These are phyloP conservation scores for Exophiala bonariae DNA, from an alignment of 2,329 filamentous ascomycete genomes.

Conservation along the genomic window DNA sequence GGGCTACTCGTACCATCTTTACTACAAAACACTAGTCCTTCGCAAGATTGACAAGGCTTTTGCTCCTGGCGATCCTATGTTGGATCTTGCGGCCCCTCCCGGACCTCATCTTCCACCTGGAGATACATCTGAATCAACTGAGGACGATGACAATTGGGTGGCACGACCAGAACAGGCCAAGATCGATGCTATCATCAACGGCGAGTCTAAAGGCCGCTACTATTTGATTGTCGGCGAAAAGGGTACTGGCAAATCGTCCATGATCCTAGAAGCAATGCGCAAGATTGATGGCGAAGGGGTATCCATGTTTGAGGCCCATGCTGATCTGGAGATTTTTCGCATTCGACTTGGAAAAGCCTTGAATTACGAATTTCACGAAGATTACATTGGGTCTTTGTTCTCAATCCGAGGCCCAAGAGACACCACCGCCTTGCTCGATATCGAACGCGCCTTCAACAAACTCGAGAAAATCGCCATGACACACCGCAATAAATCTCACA, in stretches of 20 bases:
- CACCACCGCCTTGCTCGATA: conserved; percentile 87
- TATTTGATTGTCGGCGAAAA: conserved; percentile 92
- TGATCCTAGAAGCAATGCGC: conserved; percentile 94
- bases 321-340: conserved; percentile 91
- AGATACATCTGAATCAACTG: conserved; percentile 25
- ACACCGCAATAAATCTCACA: conserved; percentile 48
- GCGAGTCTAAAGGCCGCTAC: conserved; percentile 75
- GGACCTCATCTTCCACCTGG: conserved; percentile 6
- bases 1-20: conserved; percentile 75
- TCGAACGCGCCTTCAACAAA: conserved; percentile 96
- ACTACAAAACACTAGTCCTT: conserved; percentile 89
- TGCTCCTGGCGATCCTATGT: conserved; percentile 83
- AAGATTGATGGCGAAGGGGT: conserved; percentile 86
- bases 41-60: conserved; percentile 92
- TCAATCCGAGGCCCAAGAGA: conserved; percentile 91
- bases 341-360: conserved; percentile 89
- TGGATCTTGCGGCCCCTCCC: conserved; percentile 66
- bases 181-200: conserved; percentile 80
- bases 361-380: conserved; percentile 96
- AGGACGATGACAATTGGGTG: conserved; percentile 61
- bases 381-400: conserved; percentile 89
- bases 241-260: conserved; percentile 93
- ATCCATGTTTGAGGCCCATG: conserved; percentile 95
- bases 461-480: conserved; percentile 87
- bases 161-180: conserved; percentile 75